Evolutionary conservation across 495 filamentous ascomycete species (phyloP).

Genomic region (Pseudomonodictys pantanalensis): DNA sequence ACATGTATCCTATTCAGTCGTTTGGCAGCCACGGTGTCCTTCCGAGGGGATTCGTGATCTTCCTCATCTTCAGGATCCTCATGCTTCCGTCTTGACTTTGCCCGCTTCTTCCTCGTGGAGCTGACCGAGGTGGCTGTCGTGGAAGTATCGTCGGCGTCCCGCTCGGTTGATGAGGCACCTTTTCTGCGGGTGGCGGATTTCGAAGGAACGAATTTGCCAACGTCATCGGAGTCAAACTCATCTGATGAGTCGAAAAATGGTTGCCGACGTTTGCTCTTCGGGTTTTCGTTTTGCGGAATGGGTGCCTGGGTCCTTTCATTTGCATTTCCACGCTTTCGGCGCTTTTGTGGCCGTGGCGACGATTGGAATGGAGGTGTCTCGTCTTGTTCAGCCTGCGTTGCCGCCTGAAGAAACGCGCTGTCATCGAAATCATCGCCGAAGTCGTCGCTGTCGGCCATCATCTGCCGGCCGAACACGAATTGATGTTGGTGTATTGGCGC

Average conservation of each 20-base stretch:
- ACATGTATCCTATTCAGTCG: conserved; percentile 35
- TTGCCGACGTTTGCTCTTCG: background rate
- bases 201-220: background rate
- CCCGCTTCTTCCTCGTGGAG: background rate
- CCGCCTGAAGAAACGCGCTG: conserved; percentile 36
- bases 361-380: conserved; percentile 29
- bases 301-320: conserved; percentile 11
- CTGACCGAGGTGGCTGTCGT: conserved; percentile 10
- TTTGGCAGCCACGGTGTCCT: conserved; percentile 1
- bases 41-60: background rate
- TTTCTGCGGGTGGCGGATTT: background rate
- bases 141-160: conserved; percentile 1
- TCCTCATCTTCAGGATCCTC: background rate
- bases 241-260: conserved; percentile 1
- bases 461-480: background rate
- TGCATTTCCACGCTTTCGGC: conserved; percentile 19
- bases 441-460: conserved; percentile 39
- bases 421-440: conserved; percentile 37
- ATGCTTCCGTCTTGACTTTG: background rate
- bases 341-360: conserved; percentile 23
- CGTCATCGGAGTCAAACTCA: background rate
- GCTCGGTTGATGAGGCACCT: background rate
- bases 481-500: background rate
- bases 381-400: conserved; percentile 35
- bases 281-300: conserved; percentile 17